Conservation (phyloP, 2,329 filamentous ascomycete genomes). For the Sclerotinia sclerotiorum region DNA sequence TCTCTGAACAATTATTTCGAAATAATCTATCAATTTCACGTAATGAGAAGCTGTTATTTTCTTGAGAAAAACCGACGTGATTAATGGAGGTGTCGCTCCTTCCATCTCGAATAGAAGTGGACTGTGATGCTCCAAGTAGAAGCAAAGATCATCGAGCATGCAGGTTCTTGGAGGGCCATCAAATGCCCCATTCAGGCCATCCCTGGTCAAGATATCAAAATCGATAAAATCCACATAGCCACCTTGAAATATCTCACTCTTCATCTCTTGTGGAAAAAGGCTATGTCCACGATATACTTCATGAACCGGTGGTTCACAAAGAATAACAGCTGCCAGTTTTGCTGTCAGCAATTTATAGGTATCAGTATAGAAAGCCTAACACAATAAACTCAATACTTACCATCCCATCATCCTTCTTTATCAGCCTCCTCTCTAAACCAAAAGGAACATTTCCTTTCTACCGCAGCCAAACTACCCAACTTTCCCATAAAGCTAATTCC, state of each 20-base stretch:
- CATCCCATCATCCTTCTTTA: constrained; percentile 4
- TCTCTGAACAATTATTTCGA: constrained; percentile 7
- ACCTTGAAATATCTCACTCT: constrained; percentile 7
- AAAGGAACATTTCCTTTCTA: constrained; percentile 19
- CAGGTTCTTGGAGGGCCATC: constrained; percentile 22
- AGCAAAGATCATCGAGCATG: constrained; percentile 25
- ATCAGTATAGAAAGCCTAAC: background rate
- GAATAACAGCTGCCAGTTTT: background rate
- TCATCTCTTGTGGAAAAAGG: constrained; percentile 9
- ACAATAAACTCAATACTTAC: background rate
- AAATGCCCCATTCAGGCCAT: background rate
- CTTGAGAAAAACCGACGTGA: constrained; percentile 17
- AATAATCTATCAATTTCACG: constrained; percentile 24
- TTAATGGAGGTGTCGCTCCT: background rate
- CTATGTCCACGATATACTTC: background rate
- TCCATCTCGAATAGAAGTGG: constrained; percentile 1
- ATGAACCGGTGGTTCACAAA: constrained; percentile 8
- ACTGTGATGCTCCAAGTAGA: constrained; percentile 24
- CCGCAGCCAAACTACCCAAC: background rate
- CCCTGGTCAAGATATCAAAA: background rate
- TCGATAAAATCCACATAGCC: constrained; percentile 14
- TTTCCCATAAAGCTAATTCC: constrained; percentile 20
- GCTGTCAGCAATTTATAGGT: background rate
- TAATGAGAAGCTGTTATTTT: constrained; percentile 24
- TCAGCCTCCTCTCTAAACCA: constrained; percentile 1